Evolutionary conservation across 768 basidiomycete genomes (phyloP).

Genomic region (Lactifluus subvellereus): DNA sequence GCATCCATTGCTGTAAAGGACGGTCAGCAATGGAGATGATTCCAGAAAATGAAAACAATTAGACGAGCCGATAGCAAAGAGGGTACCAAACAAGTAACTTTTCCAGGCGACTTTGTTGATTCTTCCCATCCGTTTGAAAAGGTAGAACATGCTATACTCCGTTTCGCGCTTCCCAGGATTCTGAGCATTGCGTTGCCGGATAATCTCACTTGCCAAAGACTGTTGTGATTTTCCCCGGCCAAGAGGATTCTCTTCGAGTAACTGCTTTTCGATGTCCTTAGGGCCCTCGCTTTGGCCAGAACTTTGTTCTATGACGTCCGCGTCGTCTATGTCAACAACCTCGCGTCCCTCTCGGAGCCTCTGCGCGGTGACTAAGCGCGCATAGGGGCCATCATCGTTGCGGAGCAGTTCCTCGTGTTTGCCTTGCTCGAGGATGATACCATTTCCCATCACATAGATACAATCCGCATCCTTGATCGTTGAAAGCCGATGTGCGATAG

Average conservation of each 20-base stretch:
- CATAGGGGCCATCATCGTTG: slow-evolving; percentile 54
- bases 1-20: slow-evolving; percentile 40
- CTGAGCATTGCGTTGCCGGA: slow-evolving; percentile 38
- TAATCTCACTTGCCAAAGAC: slow-evolving; percentile 58
- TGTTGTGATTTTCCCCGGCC: slow-evolving; percentile 44
- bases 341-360: slow-evolving; percentile 51
- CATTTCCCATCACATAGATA: slow-evolving; percentile 41
- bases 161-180: slow-evolving; percentile 30
- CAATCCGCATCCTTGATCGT: slow-evolving; percentile 39
- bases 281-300: slow-evolving; percentile 2
- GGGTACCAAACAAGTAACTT: slow-evolving; percentile 50
- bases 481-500: slow-evolving; percentile 31
- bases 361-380: slow-evolving; percentile 68
- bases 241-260: slow-evolving; percentile 54
- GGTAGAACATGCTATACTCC: slow-evolving; percentile 42
- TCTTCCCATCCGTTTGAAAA: slow-evolving; percentile 61
- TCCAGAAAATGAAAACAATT: not conserved
- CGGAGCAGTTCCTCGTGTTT: slow-evolving; percentile 37
- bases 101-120: slow-evolving; percentile 53
- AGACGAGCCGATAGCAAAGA: slow-evolving; percentile 37
- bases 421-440: slow-evolving; percentile 40
- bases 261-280: slow-evolving; percentile 43
- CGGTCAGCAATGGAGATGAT: not conserved
- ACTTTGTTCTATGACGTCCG: not conserved
- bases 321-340: slow-evolving; percentile 22